Evolutionary conservation across 768 basidiomycete genomes (phyloP).

Genomic region (Rhodosporidiobolus sp.): DNA sequence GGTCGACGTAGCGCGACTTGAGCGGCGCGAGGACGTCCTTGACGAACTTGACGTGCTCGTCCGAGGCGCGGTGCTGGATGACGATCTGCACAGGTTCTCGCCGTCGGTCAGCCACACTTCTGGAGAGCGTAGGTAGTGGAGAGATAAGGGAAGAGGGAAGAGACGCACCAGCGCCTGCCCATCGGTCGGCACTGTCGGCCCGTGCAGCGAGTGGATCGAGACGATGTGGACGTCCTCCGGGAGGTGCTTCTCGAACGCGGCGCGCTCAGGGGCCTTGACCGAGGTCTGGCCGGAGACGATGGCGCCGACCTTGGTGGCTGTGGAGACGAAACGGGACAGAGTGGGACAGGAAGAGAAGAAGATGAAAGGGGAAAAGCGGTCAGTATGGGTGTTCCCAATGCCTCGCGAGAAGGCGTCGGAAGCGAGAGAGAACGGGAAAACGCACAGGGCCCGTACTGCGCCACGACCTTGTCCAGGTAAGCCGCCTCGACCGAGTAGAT

Average conservation of each 20-base stretch:
- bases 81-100: conserved; percentile 60
- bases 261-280: conserved; percentile 89
- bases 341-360: neutral
- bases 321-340: neutral
- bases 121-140: neutral
- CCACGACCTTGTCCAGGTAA: conserved; percentile 75
- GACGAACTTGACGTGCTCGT: conserved; percentile 69
- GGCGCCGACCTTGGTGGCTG: conserved; percentile 87
- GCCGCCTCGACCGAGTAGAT: conserved; percentile 95
- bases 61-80: conserved; percentile 76
- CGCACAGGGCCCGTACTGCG: conserved; percentile 86
- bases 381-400: too few relatives aligned
- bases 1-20: conserved; percentile 78
- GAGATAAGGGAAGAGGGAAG: neutral
- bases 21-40: conserved; percentile 78
- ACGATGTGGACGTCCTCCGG: conserved; percentile 83
- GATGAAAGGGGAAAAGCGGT: neutral
- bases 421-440: conserved; percentile 25
- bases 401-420: neutral
- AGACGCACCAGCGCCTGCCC: conserved; percentile 80
- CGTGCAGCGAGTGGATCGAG: conserved; percentile 91
- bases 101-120: neutral
- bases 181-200: conserved; percentile 77
- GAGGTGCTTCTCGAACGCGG: conserved; percentile 81
- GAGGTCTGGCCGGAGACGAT: conserved; percentile 95